phyloP scores from a whole-genome alignment of 768 basidiomycete genomes.

The Cystoderma amianthinum region DNA sequence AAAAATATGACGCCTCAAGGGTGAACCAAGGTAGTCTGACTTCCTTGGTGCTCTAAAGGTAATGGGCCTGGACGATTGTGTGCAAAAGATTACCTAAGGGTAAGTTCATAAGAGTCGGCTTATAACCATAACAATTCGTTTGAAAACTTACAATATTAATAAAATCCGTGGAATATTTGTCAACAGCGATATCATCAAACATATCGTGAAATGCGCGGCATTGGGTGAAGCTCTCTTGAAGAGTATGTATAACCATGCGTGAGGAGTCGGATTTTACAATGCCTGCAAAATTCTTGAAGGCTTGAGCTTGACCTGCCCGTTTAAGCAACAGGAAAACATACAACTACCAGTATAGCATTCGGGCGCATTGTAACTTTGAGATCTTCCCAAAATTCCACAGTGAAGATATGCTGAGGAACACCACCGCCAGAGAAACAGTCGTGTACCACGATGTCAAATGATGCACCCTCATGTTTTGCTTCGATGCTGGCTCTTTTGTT shows the following conservation, averaged over 20 bases:
- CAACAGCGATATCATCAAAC: slow-evolving; percentile 32
- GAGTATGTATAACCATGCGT: slow-evolving; percentile 60
- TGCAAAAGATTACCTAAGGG: slow-evolving; percentile 78
- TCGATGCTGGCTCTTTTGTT: slow-evolving; percentile 23
- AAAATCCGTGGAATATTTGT: slow-evolving; percentile 44
- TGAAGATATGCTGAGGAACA: slow-evolving; percentile 83
- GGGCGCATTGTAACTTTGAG: slow-evolving; percentile 55
- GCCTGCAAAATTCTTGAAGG: slow-evolving; percentile 81
- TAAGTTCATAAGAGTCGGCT: background rate
- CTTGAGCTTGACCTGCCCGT: background rate
- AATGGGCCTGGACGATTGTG: slow-evolving; percentile 41
- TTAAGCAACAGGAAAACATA: slow-evolving; percentile 27
- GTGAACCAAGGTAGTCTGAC: slow-evolving; percentile 65
- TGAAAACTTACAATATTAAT: slow-evolving; percentile 72
- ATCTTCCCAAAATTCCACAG: slow-evolving; percentile 76
- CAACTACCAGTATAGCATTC: slow-evolving; percentile 77
- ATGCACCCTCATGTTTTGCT: slow-evolving; percentile 18
- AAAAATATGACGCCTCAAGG: slow-evolving; percentile 58
- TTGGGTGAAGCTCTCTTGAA: slow-evolving; percentile 62
- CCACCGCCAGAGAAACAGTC: slow-evolving; percentile 93
- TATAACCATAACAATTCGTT: background rate
- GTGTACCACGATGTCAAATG: slow-evolving; percentile 75
- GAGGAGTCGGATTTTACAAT: slow-evolving; percentile 52
- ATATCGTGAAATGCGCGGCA: slow-evolving; percentile 85
- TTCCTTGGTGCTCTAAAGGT: slow-evolving; percentile 48